Evolutionary conservation across 177 flowering plant species (phyloP), one percentile per base, ranked within the genome.

Genomic region (Telopea speciosissima): DNA sequence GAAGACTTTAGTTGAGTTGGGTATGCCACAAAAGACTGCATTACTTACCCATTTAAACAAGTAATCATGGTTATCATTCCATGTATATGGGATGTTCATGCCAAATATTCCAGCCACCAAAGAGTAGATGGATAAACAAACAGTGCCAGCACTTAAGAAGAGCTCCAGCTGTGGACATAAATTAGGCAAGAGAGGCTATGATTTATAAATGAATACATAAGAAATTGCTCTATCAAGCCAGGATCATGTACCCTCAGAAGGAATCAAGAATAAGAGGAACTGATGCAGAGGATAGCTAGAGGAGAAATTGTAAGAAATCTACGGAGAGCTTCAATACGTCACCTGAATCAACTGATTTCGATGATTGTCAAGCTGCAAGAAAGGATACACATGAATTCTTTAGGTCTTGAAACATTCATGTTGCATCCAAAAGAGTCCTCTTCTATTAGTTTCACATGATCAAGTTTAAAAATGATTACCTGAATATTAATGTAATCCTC

Each of bases 311-410:
- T 66, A 24, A 60, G 25, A 33, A 66, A 26, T 45, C 22, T 5
- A 60, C 17, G 7, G 9, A n/a, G 61, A 67, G 49, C n/a, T 24
- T 24, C 56, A 21, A 42, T 23, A 36, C 49, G 19, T 23, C 52
- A 95, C 99, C 97, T 95, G 98, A 86, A 95, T 95, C 40, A 95
- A 88, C 83, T 95, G 98, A 82, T 95, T 95, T 49, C 99, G 89
- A 80, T 91, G 97, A 80, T 89, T 95, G 77, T 95, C 99, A 75
- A 95, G 98, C 99, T 95, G 91, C 77, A 85, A 78, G 61, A 70
- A 63, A 60, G 42, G 25, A 63, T 19, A 22, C 8, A 60, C 58
- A 49, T 22, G 25, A 36, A 59, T 69, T 69, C 28, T 31, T 70
- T 70, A 70, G 67, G 7, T 31, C 19, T 66, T 1, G 8, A 59